A percentile compares a stretch with the other conserved stretches of the same genome.
phyloP scores from a whole-genome alignment of 2,329 filamentous ascomycete genomes.

The Xylaria polymorpha region DNA sequence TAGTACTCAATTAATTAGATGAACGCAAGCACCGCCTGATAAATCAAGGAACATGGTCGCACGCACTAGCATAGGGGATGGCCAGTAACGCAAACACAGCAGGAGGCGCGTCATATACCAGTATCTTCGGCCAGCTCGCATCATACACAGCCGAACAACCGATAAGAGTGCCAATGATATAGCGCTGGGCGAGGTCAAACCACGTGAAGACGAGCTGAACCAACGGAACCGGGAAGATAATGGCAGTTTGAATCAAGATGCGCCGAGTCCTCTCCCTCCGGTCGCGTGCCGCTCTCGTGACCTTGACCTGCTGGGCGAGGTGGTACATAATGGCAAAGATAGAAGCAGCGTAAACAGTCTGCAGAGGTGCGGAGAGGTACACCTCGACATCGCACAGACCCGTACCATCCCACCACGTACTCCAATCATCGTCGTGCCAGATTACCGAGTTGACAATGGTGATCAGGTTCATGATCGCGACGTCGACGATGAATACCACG shows the following conservation, averaged over 20 bases:
- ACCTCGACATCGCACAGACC: constrained; percentile 66
- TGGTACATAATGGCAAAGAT: constrained; percentile 67
- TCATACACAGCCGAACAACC: constrained; percentile 62
- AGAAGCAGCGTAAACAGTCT: constrained; percentile 61
- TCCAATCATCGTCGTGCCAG: constrained; percentile 65
- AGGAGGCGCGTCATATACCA: constrained; percentile 62
- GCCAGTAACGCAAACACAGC: constrained; percentile 58
- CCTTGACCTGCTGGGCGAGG: constrained; percentile 62
- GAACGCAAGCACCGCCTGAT: background rate
- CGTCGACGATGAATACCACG: constrained; percentile 59
- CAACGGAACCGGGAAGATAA: constrained; percentile 66
- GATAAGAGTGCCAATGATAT: constrained; percentile 60
- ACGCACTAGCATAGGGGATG: constrained; percentile 62
- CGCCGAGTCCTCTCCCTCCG: constrained; percentile 56
- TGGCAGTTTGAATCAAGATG: constrained; percentile 60
- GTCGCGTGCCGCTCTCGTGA: constrained; percentile 56
- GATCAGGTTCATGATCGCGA: constrained; percentile 60
- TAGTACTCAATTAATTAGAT: constrained; percentile 9
- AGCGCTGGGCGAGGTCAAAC: constrained; percentile 61
- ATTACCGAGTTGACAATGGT: constrained; percentile 63
- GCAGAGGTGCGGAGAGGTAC: constrained; percentile 52
- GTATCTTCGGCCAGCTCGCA: constrained; percentile 59
- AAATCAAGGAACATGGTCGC: background rate
- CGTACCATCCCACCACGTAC: constrained; percentile 62
- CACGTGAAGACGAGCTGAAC: constrained; percentile 62